Evolutionary conservation across 257 asterid genomes (phyloP), one percentile per base, ranked within the genome.

Genomic region (Solanum bulbocastanum): DNA sequence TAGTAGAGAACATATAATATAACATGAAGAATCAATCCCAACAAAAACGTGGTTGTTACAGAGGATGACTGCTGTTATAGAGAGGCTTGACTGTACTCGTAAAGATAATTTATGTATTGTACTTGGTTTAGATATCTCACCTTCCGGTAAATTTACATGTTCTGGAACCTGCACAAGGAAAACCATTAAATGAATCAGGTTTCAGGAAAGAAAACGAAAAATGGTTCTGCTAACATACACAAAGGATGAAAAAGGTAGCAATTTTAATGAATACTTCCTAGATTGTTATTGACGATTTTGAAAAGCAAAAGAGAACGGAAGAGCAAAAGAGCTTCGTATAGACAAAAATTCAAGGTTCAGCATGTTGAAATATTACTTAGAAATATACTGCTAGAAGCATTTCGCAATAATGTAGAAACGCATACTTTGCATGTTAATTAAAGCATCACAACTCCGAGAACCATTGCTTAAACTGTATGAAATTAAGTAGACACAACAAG

Each of bases 111-210:
- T 23, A 30, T 81, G 40, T 5, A 27, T n/a, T 46, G 40, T 32
- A 49, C 30, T 49, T 49, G 8, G 74, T 44, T 11, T 32, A 10
- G 87, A 6, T 37, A 49, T 83, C 93, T 90, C 83, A 97, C 99
- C 98, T 95, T 93, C 98, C 98, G 0, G 93, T 84, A 88, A 94
- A 97, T 89, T 87, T 90, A 87, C 99, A 97, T 36, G 98, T 92
- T 87, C 96, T 96, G 62, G 94, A 90, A 87, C 99, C 98, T 95
- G 97, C 89, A 92, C 86, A 30, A 32, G 39, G 81, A 81, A 13
- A 62, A 35, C 35, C 84, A 72, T 15, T 15, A n/a, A 10, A 87
- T 37, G 44, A 11, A 58, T 84, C 72, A 69, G 87, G 33, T 27
- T 15, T 33, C 13, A 5, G 6, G 6, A 12, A n/a, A 81, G 32